These are phyloP conservation scores for Diutina ranongensis DNA, from an alignment of 1,139 yeast genomes.

Conservation along the genomic window DNA sequence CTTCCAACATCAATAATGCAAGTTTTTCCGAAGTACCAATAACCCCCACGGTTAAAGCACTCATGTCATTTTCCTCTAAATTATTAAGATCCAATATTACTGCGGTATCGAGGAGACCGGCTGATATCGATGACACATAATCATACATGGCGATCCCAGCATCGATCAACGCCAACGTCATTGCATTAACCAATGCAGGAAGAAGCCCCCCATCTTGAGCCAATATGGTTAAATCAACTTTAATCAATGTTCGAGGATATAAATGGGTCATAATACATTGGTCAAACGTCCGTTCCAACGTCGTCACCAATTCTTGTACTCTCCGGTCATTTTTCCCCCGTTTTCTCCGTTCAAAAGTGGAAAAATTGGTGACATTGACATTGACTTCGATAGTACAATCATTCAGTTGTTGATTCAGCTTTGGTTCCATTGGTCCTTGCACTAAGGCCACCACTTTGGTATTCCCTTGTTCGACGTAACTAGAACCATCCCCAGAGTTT, in stretches of 20 bases:
- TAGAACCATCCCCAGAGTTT: constrained; percentile 81
- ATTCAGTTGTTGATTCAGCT: constrained; percentile 34
- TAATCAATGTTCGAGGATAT: constrained; percentile 76
- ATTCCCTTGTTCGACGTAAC: constrained; percentile 87
- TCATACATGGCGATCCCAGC: constrained; percentile 96
- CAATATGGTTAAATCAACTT: constrained; percentile 62
- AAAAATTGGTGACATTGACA: constrained; percentile 69
- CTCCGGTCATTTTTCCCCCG: constrained; percentile 53
- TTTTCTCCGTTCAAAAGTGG: constrained; percentile 67
- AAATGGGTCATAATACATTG: constrained; percentile 66
- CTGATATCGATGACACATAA: constrained; percentile 69
- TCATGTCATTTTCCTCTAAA: constrained; percentile 74
- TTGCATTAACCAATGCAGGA: constrained; percentile 75
- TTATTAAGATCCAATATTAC: constrained; percentile 76
- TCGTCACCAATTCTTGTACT: constrained; percentile 62
- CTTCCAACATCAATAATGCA: constrained; percentile 67
- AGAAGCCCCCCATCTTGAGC: constrained; percentile 88
- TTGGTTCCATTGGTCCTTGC: constrained; percentile 84
- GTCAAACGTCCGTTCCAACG: constrained; percentile 69
- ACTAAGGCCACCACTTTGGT: constrained; percentile 81
- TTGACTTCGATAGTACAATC: constrained; percentile 41
- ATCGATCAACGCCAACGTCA: constrained; percentile 81
- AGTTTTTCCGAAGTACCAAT: constrained; percentile 75
- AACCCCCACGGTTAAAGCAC: constrained; percentile 72
- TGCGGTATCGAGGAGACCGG: constrained; percentile 66